These are phyloP conservation scores for Cercospora sp. DNA, from an alignment of 2,329 filamentous ascomycete genomes.

Conservation along the genomic window DNA sequence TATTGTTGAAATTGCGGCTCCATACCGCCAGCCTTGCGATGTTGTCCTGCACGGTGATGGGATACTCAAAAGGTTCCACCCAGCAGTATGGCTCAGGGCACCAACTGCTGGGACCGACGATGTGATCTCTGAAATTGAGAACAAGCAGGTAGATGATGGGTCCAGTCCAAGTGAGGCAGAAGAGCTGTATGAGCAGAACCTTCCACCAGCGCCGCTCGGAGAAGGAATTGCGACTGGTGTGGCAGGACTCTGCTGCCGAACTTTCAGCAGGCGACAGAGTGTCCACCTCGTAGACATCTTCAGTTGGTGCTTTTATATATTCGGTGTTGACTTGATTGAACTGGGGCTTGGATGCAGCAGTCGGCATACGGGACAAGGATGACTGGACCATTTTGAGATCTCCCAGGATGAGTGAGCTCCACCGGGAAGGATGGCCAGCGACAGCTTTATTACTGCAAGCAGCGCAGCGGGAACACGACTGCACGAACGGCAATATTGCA, in stretches of 20 bases:
- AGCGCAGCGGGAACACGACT: no score
- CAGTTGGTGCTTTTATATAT: not conserved
- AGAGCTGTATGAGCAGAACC: not conserved
- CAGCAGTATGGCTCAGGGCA: no score
- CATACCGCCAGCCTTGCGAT: not conserved
- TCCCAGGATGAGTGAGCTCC: not conserved
- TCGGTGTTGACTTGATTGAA: not conserved
- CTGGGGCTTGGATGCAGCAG: not conserved
- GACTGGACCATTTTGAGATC: not conserved
- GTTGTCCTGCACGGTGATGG: not conserved
- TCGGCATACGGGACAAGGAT: not conserved
- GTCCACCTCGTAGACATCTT: not conserved
- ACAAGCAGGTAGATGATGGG: not conserved
- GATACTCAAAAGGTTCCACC: no score
- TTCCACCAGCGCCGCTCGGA: no score
- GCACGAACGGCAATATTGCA: no score
- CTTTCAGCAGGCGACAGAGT: accelerated
- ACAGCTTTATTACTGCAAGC: not conserved
- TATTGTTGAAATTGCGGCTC: not conserved
- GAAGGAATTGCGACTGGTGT: no score
- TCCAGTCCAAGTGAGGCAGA: not conserved
- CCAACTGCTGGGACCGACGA: not conserved
- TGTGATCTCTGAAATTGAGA: not conserved
- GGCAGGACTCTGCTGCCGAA: not conserved
- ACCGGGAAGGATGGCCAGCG: not conserved